Evolutionary conservation across 73 alveolate species (phyloP), one percentile per base, ranked within the genome.

Genomic region (Symbiodinium pilosum): DNA sequence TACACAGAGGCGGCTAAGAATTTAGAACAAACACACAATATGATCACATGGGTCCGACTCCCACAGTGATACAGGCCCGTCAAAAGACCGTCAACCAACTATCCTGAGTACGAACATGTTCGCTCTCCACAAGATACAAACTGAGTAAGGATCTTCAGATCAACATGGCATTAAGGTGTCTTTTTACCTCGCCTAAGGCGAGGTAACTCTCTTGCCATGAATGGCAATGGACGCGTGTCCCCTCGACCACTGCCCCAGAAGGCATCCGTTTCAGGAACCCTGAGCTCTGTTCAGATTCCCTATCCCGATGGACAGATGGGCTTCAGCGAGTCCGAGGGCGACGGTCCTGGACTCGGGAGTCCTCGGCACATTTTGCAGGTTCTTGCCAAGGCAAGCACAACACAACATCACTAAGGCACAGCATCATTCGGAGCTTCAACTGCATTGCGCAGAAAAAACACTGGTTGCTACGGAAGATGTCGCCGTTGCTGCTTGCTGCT

Each of bases 201-300:
- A 64, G 77, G 77, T 36, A 64, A 32, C 16, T 26, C 7, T 26
- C 77, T 64, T 18, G 77, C 30, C 39, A 64, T 64, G 77, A 64
- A 64, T 64, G 77, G 77, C 77, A 64, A 64, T 64, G 77, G 77
- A 32, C 77, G 77, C 77, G 77, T 64, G 32, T 64, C 77, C 39
- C 77, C 77, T 21, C 21, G 77, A 64, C 77, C 77, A 26, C 77
- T 30, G 32, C 77, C 77, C 39, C 77, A 64, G 77, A 64, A 64
- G 77, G 77, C 77, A 64, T 36, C 14, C 32, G 21, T 14, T 14
- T 64, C 40, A 21, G 11, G 21, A 12, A 30, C 36, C 38, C 28
- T 32, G 32, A 30, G 32, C 28, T 18, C 77, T 64, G 77, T 3
- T 12, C 21, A 32, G 73, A 56, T 16, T 64, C 36, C 28, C 77